A percentile compares a stretch with the other conserved stretches of the same genome.
Conservation (phyloP, 1,284 basidiomycete genomes). For the Boletus hoseneyae region DNA sequence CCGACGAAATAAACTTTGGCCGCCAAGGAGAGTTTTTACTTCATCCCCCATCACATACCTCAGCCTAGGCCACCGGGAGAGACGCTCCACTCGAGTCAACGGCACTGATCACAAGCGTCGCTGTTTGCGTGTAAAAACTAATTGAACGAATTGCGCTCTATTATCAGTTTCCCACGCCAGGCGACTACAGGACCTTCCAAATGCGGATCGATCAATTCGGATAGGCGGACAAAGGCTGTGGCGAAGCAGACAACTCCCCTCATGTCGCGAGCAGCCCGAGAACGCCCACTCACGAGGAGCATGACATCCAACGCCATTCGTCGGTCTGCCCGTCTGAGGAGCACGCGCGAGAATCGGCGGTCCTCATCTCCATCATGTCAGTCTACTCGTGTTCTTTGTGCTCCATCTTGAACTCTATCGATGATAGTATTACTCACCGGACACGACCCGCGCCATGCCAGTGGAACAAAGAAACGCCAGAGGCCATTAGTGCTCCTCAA, state of each 20-base stretch:
- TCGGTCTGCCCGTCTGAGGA: slow-evolving; percentile 25
- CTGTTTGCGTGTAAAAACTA: no score
- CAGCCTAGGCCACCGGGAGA: no score
- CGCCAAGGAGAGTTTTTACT: slow-evolving; percentile 1
- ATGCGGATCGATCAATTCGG: slow-evolving; percentile 17
- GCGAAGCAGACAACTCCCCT: not conserved
- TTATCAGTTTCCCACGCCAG: slow-evolving; percentile 20
- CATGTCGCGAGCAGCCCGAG: slow-evolving; percentile 19
- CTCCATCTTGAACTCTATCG: slow-evolving; percentile 1
- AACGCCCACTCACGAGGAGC: slow-evolving; percentile 24
- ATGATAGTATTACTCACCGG: slow-evolving; percentile 10
- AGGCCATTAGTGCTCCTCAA: not conserved
- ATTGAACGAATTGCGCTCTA: not conserved
- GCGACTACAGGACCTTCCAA: slow-evolving; percentile 34
- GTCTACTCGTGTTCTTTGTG: slow-evolving; percentile 3
- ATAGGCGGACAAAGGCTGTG: no score
- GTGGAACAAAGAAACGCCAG: slow-evolving; percentile 10
- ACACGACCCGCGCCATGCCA: not conserved
- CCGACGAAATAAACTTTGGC: not conserved
- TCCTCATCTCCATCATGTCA: slow-evolving; percentile 7
- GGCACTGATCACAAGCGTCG: not conserved
- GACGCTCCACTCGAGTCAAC: no score
- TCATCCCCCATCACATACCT: not conserved
- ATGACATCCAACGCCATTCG: slow-evolving; percentile 16
- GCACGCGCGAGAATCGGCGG: not conserved